Conservation (phyloP, 306 rosid genomes). For the Gleditsia sinensis region DNA sequence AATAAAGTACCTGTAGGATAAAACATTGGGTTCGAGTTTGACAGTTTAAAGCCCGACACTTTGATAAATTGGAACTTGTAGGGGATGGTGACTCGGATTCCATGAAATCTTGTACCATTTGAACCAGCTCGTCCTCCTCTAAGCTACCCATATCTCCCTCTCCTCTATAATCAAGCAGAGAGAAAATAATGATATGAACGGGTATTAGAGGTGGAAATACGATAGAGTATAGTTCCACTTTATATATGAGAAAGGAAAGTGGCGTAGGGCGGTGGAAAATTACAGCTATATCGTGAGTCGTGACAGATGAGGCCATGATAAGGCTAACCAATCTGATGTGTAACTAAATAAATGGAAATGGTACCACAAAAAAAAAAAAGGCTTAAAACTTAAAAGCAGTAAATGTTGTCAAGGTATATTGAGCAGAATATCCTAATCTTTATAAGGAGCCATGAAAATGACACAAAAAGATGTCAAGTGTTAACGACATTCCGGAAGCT, state of each 20-base stretch:
- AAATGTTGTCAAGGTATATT: neutral
- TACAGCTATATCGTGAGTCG: slow-evolving; percentile 17
- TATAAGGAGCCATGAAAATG: slow-evolving; percentile 28
- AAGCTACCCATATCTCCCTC: slow-evolving; percentile 53
- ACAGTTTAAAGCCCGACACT: slow-evolving; percentile 32
- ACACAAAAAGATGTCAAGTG: slow-evolving; percentile 16
- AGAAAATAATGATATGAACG: neutral
- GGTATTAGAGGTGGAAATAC: neutral
- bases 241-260: slow-evolving; percentile 12
- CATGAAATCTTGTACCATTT: slow-evolving; percentile 77
- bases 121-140: slow-evolving; percentile 65
- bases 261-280: slow-evolving; percentile 45
- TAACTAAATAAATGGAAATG: no score
- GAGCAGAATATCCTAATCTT: slow-evolving; percentile 41
- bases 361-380: neutral
- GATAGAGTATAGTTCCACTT: slow-evolving; percentile 14
- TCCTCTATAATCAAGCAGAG: neutral
- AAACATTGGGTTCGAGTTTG: slow-evolving; percentile 45
- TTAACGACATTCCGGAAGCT: slow-evolving; percentile 18
- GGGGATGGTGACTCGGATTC: slow-evolving; percentile 58
- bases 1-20: slow-evolving; percentile 51
- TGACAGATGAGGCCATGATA: slow-evolving; percentile 36
- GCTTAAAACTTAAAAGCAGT: neutral
- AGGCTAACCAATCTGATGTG: neutral
- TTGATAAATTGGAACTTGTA: slow-evolving; percentile 39